A percentile compares a stretch with the other conserved stretches of the same genome.
These are phyloP conservation scores for Myochromella boudieri DNA, from an alignment of 768 basidiomycete species.

Conservation along the genomic window DNA sequence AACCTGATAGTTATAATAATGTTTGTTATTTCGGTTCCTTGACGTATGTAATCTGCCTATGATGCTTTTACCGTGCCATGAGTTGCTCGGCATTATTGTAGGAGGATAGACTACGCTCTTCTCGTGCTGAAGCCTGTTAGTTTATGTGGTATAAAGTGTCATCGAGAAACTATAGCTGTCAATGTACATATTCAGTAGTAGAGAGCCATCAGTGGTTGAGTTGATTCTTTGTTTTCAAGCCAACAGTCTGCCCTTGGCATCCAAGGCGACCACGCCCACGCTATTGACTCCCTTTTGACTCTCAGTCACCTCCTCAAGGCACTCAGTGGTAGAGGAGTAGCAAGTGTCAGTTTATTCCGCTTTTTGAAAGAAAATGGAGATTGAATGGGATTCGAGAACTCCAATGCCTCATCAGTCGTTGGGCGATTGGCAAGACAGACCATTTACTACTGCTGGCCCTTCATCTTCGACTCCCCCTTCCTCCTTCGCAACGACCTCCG, in stretches of 20 bases:
- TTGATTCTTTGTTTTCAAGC: constrained; percentile 21
- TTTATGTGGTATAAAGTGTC: constrained; percentile 8
- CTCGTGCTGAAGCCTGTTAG: background rate
- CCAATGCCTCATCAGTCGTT: constrained; percentile 25
- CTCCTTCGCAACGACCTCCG: constrained; percentile 25
- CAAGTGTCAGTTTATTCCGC: constrained; percentile 1
- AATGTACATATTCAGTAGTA: too few species aligned
- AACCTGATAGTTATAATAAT: too few species aligned
- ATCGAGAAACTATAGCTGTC: too few species aligned
- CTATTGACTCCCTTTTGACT: constrained; percentile 1
- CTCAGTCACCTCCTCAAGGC: constrained; percentile 1
- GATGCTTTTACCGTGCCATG: too few species aligned
- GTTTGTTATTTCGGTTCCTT: too few species aligned
- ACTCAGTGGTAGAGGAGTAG: constrained; percentile 1
- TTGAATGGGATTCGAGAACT: constrained; percentile 35
- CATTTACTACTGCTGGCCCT: constrained; percentile 28
- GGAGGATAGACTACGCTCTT: too few species aligned
- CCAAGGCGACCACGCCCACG: constrained; percentile 15
- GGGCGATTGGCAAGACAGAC: constrained; percentile 36
- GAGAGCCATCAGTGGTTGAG: constrained; percentile 18
- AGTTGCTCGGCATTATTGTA: too few species aligned
- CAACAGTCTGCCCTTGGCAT: constrained; percentile 13
- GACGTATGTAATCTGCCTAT: too few species aligned
- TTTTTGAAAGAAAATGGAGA: constrained; percentile 30
- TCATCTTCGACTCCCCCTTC: constrained; percentile 32